Evolutionary conservation across 345 rosid species (phyloP), one percentile per base, ranked within the genome.

Genomic region (Moringa oleifera): DNA sequence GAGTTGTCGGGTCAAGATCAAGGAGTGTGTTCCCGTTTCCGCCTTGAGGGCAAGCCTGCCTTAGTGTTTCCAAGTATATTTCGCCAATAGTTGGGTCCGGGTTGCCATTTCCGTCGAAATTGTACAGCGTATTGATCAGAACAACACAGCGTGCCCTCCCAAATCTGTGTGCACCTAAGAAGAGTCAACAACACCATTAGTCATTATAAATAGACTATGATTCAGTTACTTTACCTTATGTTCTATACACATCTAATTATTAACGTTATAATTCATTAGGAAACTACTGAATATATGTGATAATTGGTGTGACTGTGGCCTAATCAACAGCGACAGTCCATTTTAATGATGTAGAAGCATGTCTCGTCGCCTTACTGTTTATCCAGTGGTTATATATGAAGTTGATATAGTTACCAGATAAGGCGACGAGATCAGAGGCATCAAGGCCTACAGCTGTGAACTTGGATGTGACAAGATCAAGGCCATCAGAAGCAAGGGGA

Each of bases 351-450:
- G 17, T 18, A 46, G 21, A 54, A 25, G 20, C 33, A 0, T 0
- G 37, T 33, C 5, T 33, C n/a, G n/a, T n/a, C n/a, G n/a, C n/a
- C n/a, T n/a, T n/a, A n/a, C n/a, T n/a, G n/a, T n/a, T n/a, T n/a
- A n/a, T n/a, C n/a, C n/a, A n/a, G n/a, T n/a, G n/a, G n/a, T n/a
- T n/a, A n/a, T n/a, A n/a, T n/a, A n/a, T n/a, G n/a, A n/a, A n/a
- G n/a, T n/a, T n/a, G n/a, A n/a, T n/a, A n/a, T n/a, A n/a, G 11
- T 72, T 67, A 77, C 81, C 81, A 18, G 81, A 77, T n/a, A 77
- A 67, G 3, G 81, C 81, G 5, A 77, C 79, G 0, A 74, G 60
- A 61, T 77, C 78, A 0, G 63, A 52, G 20, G 55, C 0, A 20
- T 64, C 5, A 18, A 78, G 69, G 8, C 79, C 79, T 62, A 74